Percentiles rank a stretch among this genome's conserved stretches.
Evolutionary conservation across 805 yeast genomes (phyloP).

Genomic region (Tetrapisispora taiwanensis): DNA sequence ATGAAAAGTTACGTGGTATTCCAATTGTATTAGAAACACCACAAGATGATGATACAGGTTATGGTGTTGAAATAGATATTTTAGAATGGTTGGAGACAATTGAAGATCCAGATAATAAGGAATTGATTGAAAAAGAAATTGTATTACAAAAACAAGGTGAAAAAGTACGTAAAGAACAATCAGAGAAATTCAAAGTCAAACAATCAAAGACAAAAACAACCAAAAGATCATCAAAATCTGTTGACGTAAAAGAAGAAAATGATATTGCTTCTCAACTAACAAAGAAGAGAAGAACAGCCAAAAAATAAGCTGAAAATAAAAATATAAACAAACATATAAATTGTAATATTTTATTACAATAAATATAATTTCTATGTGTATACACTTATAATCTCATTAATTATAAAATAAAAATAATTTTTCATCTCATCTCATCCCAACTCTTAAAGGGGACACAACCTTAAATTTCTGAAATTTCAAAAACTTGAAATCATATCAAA

Average conservation of each 20-base stretch:
- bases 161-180: conserved; percentile 58
- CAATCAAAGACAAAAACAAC: conserved; percentile 25
- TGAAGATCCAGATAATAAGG: conserved; percentile 38
- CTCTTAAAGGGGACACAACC: background rate
- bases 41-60: conserved; percentile 51
- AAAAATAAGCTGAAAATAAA: background rate
- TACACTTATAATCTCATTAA: no score
- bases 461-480: no score
- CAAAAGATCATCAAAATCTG: conserved; percentile 5
- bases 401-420: background rate
- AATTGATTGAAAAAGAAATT: conserved; percentile 38
- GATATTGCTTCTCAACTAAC: conserved; percentile 17
- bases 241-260: conserved; percentile 6
- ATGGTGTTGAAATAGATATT: conserved; percentile 74
- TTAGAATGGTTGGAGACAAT: conserved; percentile 61
- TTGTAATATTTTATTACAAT: no score
- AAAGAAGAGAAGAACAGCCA: conserved; percentile 8
- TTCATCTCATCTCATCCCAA: background rate
- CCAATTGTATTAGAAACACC: conserved; percentile 91
- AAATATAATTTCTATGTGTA: no score
- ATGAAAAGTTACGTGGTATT: conserved; percentile 45
- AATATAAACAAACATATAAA: no score
- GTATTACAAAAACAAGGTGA: conserved; percentile 52
- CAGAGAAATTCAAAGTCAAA: conserved; percentile 54
- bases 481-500: background rate